phyloP scores from a whole-genome alignment of 31 red algal genomes.

The Odonthalia washingtoniensis region DNA sequence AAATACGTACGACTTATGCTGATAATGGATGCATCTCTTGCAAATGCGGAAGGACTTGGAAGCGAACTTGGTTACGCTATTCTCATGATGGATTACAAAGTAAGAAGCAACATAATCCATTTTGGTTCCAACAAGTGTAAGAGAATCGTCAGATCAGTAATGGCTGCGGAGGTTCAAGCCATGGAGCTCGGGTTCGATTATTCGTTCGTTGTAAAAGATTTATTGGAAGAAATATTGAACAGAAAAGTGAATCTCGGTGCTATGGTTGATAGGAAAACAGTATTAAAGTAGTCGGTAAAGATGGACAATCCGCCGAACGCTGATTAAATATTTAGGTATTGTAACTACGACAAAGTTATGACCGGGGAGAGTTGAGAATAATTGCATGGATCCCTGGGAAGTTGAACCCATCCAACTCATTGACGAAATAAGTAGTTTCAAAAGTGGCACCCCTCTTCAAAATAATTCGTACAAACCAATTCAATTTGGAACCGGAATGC shows the following conservation, averaged over 20 bases:
- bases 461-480: too few species aligned
- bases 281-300: neutral
- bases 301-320: too few species aligned
- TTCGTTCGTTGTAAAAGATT: neutral
- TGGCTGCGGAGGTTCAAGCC: too few species aligned
- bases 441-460: too few species aligned
- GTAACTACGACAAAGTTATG: neutral
- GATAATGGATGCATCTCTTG: neutral
- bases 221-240: neutral
- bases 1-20: neutral
- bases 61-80: neutral
- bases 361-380: too few species aligned
- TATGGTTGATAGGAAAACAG: neutral
- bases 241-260: neutral
- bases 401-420: too few species aligned
- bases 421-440: too few species aligned
- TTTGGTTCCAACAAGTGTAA: neutral
- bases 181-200: constrained; percentile 47
- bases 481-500: too few species aligned
- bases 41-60: neutral
- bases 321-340: neutral
- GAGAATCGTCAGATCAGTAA: neutral
- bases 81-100: neutral
- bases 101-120: neutral
- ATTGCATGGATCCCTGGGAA: too few species aligned